Evolutionary conservation across 2,329 filamentous ascomycete species (phyloP).

Genomic region (Neopestalotiopsis sp.): DNA sequence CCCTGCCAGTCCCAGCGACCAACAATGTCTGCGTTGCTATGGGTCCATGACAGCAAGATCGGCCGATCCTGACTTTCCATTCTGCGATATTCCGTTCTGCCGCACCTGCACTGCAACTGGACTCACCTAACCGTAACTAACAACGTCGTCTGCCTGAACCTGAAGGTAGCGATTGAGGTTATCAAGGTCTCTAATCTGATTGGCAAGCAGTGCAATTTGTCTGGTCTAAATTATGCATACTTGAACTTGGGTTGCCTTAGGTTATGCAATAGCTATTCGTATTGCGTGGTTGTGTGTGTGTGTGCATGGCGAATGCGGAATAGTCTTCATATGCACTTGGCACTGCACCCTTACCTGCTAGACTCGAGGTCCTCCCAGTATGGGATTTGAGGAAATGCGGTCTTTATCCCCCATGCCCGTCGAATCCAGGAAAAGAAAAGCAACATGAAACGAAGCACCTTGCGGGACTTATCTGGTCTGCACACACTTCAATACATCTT

Average conservation of each 20-base stretch:
- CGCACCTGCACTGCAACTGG: background rate
- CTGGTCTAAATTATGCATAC: no score
- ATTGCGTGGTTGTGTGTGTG: background rate
- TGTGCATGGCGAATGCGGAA: background rate
- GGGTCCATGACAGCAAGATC: constrained; percentile 1
- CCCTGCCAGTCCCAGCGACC: background rate
- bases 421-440: background rate
- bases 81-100: background rate
- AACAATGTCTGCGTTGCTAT: background rate
- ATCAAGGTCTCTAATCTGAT: no score
- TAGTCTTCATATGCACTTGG: constrained; percentile 1
- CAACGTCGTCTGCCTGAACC: background rate
- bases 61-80: background rate
- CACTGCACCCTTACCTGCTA: background rate
- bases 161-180: background rate
- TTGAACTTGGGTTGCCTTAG: no score
- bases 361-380: constrained; percentile 1
- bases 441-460: background rate
- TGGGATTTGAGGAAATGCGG: constrained; percentile 18
- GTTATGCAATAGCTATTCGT: background rate
- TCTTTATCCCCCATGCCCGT: background rate
- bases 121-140: background rate
- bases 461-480: background rate
- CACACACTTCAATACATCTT: background rate
- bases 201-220: no score